Evolutionary conservation across 306 rosid species (phyloP).

Genomic region (Fragaria vesca): DNA sequence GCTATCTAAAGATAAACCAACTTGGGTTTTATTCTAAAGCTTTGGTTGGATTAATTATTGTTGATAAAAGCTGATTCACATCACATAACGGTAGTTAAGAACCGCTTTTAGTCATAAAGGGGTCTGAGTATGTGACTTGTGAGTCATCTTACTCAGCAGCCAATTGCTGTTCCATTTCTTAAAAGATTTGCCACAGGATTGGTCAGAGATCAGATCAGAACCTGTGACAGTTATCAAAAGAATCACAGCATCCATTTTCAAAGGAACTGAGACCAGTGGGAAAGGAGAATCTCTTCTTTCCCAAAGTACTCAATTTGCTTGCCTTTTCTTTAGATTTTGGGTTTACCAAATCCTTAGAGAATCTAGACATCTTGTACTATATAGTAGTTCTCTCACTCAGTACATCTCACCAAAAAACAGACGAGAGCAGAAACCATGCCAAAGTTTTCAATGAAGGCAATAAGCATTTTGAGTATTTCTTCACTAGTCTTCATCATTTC

Average conservation of each 20-base stretch:
- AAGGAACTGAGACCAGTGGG: neutral
- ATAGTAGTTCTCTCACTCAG: neutral
- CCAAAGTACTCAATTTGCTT: conserved; percentile 13
- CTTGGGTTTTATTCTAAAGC: neutral
- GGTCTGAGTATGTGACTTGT: neutral
- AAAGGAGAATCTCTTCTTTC: conserved; percentile 29
- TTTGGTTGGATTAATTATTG: neutral
- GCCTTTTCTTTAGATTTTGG: neutral
- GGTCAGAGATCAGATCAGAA: neutral
- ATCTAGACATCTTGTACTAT: neutral
- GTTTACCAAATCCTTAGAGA: neutral
- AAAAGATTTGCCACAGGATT: neutral
- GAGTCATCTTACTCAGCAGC: neutral
- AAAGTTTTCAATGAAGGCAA: conserved; percentile 17
- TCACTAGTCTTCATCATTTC: conserved; percentile 15
- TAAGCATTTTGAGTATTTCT: conserved; percentile 6
- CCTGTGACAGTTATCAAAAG: conserved; percentile 11
- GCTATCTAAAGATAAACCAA: neutral
- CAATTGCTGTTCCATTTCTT: neutral
- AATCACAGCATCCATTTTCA: neutral
- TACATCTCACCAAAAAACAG: neutral
- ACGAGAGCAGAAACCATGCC: neutral
- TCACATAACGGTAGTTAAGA: neutral
- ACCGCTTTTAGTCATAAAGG: neutral
- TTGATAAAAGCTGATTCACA: neutral